Evolutionary conservation across 2,329 filamentous ascomycete genomes (phyloP).

Genomic region (Diaporthe aspalathi): DNA sequence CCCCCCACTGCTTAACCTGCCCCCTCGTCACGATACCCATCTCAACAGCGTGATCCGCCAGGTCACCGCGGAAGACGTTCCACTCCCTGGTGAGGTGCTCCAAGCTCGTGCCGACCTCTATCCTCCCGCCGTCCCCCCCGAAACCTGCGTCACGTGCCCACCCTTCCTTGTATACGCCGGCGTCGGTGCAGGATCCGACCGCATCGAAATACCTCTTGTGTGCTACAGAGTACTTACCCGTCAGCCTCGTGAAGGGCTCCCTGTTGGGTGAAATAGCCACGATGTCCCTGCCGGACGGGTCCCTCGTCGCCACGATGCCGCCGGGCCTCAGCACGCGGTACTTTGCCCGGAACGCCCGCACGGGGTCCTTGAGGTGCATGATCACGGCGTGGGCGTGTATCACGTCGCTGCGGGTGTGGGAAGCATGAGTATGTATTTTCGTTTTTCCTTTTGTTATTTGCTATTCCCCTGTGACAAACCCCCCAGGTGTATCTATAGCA

Average conservation of each 20-base stretch:
- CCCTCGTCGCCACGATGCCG: not conserved
- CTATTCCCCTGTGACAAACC: too few relatives aligned
- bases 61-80: not conserved
- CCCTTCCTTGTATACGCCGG: not conserved
- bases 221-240: not conserved
- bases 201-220: not conserved
- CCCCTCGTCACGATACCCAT: not conserved
- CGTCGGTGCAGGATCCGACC: not conserved
- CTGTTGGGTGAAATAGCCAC: not conserved
- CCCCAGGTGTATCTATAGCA: too few relatives aligned
- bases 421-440: not conserved
- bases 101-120: not conserved
- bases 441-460: too few relatives aligned
- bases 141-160: constrained; percentile 19
- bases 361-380: constrained; percentile 64
- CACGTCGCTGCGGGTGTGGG: constrained; percentile 55
- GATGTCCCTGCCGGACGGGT: not conserved
- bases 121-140: not conserved
- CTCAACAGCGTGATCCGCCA: not conserved
- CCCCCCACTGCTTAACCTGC: not conserved
- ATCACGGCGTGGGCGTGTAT: constrained; percentile 70
- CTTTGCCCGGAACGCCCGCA: constrained; percentile 64
- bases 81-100: not conserved
- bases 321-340: constrained; percentile 53
- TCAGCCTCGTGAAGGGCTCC: not conserved